A percentile compares a stretch with the other conserved stretches of the same genome.
Conservation (phyloP, 2,329 filamentous ascomycete genomes). For the Thelonectria rubi region DNA sequence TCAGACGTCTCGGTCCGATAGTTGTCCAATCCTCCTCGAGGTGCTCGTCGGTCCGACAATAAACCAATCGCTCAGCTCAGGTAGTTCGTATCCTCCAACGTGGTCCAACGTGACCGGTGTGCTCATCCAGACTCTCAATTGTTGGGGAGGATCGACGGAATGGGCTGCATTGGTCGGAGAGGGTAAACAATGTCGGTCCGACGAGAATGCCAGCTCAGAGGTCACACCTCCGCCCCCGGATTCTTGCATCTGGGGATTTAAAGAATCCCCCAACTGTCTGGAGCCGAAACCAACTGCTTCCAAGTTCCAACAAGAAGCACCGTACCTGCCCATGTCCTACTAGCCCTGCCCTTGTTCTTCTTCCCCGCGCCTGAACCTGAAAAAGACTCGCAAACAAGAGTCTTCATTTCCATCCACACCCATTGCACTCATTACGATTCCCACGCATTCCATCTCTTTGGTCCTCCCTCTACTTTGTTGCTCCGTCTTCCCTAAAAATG, state of each 20-base stretch:
- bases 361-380: background rate
- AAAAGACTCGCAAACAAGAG: background rate
- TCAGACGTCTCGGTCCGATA: constrained; percentile 28
- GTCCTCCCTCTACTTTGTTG: background rate
- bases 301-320: background rate
- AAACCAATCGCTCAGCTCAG: constrained; percentile 10
- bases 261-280: constrained; percentile 9
- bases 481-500: constrained; percentile 22
- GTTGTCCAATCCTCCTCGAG: constrained; percentile 11
- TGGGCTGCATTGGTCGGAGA: background rate
- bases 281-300: background rate
- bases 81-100: background rate
- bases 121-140: background rate
- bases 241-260: constrained; percentile 12
- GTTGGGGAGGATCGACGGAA: background rate
- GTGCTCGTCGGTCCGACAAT: background rate
- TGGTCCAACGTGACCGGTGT: too few species aligned
- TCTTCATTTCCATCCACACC: background rate
- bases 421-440: background rate
- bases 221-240: background rate
- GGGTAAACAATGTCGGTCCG: constrained; percentile 19
- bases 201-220: background rate
- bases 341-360: background rate
- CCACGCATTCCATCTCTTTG: background rate
- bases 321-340: constrained; percentile 1